These are phyloP conservation scores for Nakazawaea sp. DNA, from an alignment of 805 yeast species.

Conservation along the genomic window DNA sequence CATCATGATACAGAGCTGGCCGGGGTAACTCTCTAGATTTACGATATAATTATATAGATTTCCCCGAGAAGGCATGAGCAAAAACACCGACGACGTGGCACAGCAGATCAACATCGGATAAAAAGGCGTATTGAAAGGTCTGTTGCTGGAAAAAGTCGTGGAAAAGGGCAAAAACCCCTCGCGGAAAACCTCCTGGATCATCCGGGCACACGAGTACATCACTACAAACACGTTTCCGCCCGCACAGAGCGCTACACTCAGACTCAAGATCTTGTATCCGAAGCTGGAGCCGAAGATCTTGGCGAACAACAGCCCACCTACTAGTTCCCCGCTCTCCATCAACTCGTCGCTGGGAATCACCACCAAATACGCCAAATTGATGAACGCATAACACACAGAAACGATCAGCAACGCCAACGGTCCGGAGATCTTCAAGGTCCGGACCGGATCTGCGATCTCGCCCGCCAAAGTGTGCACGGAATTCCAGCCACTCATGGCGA, in stretches of 20 bases:
- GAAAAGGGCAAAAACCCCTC: slow-evolving; percentile 51
- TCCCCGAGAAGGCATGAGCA: slow-evolving; percentile 37
- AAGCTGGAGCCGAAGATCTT: slow-evolving; percentile 40
- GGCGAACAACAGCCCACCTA: slow-evolving; percentile 46
- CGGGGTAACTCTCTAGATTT: slow-evolving; percentile 45
- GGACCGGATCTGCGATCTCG: slow-evolving; percentile 45
- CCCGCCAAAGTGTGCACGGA: slow-evolving; percentile 46
- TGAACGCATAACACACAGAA: slow-evolving; percentile 36
- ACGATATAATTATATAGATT: slow-evolving; percentile 46
- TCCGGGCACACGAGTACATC: slow-evolving; percentile 43
- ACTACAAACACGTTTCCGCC: slow-evolving; percentile 54
- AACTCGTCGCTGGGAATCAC: slow-evolving; percentile 44
- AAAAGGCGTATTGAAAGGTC: slow-evolving; percentile 48
- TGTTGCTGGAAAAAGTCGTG: slow-evolving; percentile 42
- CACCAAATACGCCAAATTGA: slow-evolving; percentile 42
- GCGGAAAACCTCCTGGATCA: slow-evolving; percentile 50
- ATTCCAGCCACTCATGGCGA: slow-evolving; percentile 51
- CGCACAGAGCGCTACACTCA: slow-evolving; percentile 45
- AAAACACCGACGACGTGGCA: slow-evolving; percentile 30
- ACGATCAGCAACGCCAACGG: slow-evolving; percentile 38
- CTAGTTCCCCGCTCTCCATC: slow-evolving; percentile 36
- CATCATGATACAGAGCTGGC: slow-evolving; percentile 41
- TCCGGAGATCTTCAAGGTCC: slow-evolving; percentile 47
- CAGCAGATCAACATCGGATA: slow-evolving; percentile 38
- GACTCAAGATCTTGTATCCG: slow-evolving; percentile 41